Percentiles rank a stretch among this genome's conserved stretches.
These are phyloP conservation scores for Saccharomycopsis guyanensis DNA, from an alignment of 805 yeast species.

Conservation along the genomic window DNA sequence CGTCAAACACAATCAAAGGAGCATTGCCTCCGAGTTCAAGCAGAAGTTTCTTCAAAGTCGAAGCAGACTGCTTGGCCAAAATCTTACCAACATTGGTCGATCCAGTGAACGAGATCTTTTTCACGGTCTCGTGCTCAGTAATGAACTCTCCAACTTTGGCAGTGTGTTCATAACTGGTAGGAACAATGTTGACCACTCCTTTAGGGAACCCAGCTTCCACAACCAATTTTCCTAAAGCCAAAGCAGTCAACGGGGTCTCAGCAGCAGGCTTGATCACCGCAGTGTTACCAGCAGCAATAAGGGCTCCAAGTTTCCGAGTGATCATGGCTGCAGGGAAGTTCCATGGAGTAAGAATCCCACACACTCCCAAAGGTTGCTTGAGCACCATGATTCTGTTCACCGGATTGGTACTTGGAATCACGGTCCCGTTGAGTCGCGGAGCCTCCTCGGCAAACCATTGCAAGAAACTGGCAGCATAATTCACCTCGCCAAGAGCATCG, in stretches of 20 bases:
- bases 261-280: conserved; percentile 70
- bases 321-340: conserved; percentile 79
- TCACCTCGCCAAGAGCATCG: conserved; percentile 67
- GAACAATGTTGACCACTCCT: conserved; percentile 61
- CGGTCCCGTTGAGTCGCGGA: conserved; percentile 61
- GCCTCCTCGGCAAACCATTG: conserved; percentile 83
- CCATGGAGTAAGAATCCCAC: conserved; percentile 79
- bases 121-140: conserved; percentile 47
- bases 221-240: conserved; percentile 55
- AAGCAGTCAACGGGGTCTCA: conserved; percentile 68
- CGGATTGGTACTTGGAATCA: conserved; percentile 46
- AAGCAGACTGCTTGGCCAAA: conserved; percentile 52
- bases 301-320: conserved; percentile 67
- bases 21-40: conserved; percentile 80
- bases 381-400: conserved; percentile 46
- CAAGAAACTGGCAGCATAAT: conserved; percentile 59
- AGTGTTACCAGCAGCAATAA: conserved; percentile 74
- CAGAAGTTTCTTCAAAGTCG: conserved; percentile 61
- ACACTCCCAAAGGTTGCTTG: conserved; percentile 75
- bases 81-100: conserved; percentile 67
- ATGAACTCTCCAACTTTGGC: conserved; percentile 47
- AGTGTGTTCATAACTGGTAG: conserved; percentile 33
- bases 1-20: conserved; percentile 68
- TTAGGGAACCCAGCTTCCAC: conserved; percentile 64
- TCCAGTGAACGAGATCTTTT: conserved; percentile 72